Evolutionary conservation across 768 basidiomycete species (phyloP), one percentile per base, ranked within the genome.

Genomic region (Daedalea quercina): DNA sequence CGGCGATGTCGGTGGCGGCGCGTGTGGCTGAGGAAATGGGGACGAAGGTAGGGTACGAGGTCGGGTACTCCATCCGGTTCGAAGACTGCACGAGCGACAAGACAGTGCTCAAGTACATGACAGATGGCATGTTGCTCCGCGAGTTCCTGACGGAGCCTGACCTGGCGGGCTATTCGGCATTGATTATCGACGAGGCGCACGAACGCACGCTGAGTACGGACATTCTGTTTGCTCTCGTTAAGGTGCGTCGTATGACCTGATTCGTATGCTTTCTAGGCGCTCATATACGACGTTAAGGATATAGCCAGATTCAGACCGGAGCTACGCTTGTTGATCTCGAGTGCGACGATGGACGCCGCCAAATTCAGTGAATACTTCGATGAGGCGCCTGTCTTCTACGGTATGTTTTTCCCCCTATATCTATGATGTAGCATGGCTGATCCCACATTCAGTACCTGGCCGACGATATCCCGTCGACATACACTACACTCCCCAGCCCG

Each of bases 1-100:
- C 96, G 6, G 96, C 96, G 34, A 99, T 99, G 96, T 94, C 90
- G 42, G 96, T 99, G 49, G 96, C 96, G 3, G 94, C 95, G 15
- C 95, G 96, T 73, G 96, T 99, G 15, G 95, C 96, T 0, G 96
- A 98, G 56, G 96, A 99, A 71, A 94, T 98, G 87, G 96, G 94
- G 8, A 89, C 85, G 2, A 89, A 97, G 68, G 85, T 99, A 37
- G 96, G 96, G 9, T 90, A 94, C 61, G 95, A 98, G 71, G 96
- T 99, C 47, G 96, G 96, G n/a, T 99, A 99, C 69, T 95, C 94
- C 31, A 99, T 99, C 61, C 91, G 96, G 28, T 99, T 99, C 72
- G 96, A 99, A 70, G 96, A 99, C 69, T 96, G 94, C 68, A 99
- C 96, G 19, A 96, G 92, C 73, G 94, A 98, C 76, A 97, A 96